Evolutionary conservation across 192 early-diverging fungal genomes (phyloP).

Genomic region (Podila epicladia): DNA sequence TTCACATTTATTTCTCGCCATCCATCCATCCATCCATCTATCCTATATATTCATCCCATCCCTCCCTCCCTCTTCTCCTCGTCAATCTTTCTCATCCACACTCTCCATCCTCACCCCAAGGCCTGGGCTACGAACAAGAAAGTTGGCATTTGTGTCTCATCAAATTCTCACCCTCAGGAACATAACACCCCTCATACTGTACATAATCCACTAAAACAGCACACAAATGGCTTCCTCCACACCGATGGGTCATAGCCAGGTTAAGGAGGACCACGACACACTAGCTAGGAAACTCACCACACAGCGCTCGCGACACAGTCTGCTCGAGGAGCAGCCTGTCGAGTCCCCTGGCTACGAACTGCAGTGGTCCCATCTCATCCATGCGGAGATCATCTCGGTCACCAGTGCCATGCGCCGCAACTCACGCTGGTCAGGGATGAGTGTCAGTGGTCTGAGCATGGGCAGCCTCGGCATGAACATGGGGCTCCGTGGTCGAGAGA

Average conservation of each 20-base stretch:
- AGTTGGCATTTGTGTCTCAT: no score
- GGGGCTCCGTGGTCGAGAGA: constrained; percentile 59
- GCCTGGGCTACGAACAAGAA: no score
- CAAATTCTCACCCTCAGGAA: no score
- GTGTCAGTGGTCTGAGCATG: constrained; percentile 65
- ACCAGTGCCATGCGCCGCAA: constrained; percentile 85
- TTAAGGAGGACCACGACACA: background rate
- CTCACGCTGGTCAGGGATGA: constrained; percentile 78
- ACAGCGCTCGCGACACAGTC: constrained; percentile 11
- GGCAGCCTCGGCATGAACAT: constrained; percentile 67
- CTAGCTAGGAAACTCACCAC: constrained; percentile 23
- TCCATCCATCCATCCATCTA: no score
- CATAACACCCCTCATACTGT: no score
- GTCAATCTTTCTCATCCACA: no score
- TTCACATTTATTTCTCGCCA: no score
- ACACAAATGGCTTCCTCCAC: constrained; percentile 1
- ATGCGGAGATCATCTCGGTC: constrained; percentile 80
- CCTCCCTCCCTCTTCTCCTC: no score
- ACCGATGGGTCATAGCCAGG: background rate
- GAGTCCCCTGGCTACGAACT: constrained; percentile 60
- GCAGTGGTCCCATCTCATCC: constrained; percentile 74
- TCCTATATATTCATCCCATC: no score
- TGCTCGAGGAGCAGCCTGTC: background rate
- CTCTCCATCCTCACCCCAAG: no score
- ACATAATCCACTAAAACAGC: background rate